Base-by-base conservation (phyloP, 2,329 filamentous ascomycete genomes). In the Ascochyta rabiei region DNA sequence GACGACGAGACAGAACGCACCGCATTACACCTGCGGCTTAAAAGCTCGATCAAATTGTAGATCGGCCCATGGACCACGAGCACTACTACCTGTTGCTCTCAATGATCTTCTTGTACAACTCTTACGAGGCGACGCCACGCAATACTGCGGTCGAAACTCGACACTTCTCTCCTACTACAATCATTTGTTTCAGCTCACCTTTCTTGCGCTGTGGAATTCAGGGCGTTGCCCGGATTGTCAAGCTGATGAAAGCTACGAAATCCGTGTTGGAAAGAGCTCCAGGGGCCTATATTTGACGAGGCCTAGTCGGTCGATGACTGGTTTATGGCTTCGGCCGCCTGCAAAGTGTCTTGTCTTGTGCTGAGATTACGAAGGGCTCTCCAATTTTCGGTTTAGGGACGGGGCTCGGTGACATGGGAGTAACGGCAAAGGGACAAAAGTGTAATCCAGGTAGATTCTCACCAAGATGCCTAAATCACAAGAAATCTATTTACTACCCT, bases 41-140 rank as follows among this genome's bases (percentile, higher is more conserved):
- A 3, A 12, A 2, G n/a, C 21, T 3, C 16, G 6, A 24, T 21
- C 3, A 5, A 3, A 23, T 28, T 2, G 28, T 10, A 26, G 23
- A 26, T 40, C 6, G 23, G 8, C 35, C 26, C 6, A 16, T 26
- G 16, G 38, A 21, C 2, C 13, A 31, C 4, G 15, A 15, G 6
- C 15, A 12, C 19, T 35, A 18, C n/a, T 13, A 13, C 2, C 8
- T 18, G 13, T 28, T 16, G 31, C 19, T 48, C 35, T 19, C 23
- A 37, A 37, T 9, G 30, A 28, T 5, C 16, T 50, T 55, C 46
- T 46, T 50, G 46, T 55, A 55, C 31, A 49, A 26, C 26, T 19
- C 30, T 38, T 38, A 15, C 30, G 30, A 47, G 35, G 19, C 19
- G 33, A 6, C 41, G n/a, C 18, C 42, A 28, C n/a, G 10, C 19